Base-by-base conservation (phyloP, 1,284 basidiomycete species). In the Austroboletus novae-zelandiae region DNA sequence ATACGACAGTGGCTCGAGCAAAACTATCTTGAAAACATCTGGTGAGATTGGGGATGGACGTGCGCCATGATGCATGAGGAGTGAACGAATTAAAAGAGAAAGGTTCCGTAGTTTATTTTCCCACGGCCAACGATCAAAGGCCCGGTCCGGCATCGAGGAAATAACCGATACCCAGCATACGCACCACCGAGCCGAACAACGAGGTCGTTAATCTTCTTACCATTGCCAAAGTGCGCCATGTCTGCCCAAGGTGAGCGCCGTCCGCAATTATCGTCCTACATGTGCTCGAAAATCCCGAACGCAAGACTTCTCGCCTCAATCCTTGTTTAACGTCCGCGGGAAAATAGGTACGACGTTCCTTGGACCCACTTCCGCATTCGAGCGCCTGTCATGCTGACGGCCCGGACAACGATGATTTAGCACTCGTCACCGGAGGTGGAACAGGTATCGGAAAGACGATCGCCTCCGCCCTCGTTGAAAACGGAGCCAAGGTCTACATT, bases 401-500 rank as follows among this genome's bases (percentile, higher is more conserved):
- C 29, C 9, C 40, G 39, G 36, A 30, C 47, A 41, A 31, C 47
- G 42, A 10, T 14, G 3, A 35, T 9, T 20, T 55, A 89, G 88
- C 87, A 36, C 78, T 93, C 40, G 80, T 93, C 15, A 92, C 89
- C 5, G 91, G 90, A 3, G 91, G 90, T 31, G 81, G 85, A 40
- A 83, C 84, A 34, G 90, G 89, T 0, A 79, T 92, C 40, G 89
- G 90, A 2, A 82, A 80, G 60, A 87, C 91, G 82, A 92, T 94
- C 58, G 86, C 91, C 8, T 74, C 83, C 1, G 85, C 86, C 1
- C 83, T 90, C 58, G 86, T 89, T 2, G 82, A 86, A 70, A 94
- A 92, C 59, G 90, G 90, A 9, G 88, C 84, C 34, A 86, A 82
- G 57, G 87, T 91, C 27, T 91, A 94, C 71, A 93, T 95, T 59